Percentiles rank a stretch among this genome's conserved stretches.
Conservation (phyloP, 768 basidiomycete genomes). For the Lenzites betulinus region DNA sequence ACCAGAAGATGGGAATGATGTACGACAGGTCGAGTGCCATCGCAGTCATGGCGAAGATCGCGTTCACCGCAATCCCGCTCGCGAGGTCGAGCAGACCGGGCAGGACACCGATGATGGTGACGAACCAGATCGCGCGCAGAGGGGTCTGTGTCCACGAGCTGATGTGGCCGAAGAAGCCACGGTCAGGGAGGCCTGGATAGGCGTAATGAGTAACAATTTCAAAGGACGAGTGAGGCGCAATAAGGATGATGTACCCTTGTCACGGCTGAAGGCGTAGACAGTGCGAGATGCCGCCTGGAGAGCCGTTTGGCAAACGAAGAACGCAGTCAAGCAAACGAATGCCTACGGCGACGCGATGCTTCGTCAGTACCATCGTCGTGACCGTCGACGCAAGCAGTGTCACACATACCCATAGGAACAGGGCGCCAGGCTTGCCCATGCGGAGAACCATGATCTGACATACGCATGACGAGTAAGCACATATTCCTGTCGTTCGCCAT, state of each 20-base stretch:
- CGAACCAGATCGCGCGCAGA: slow-evolving; percentile 74
- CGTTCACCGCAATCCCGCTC: slow-evolving; percentile 72
- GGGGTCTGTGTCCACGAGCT: slow-evolving; percentile 69
- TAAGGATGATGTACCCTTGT: slow-evolving; percentile 53
- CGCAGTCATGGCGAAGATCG: slow-evolving; percentile 80
- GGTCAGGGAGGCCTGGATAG: slow-evolving; percentile 67
- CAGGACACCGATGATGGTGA: slow-evolving; percentile 64
- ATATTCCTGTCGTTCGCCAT: no score
- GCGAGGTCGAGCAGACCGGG: slow-evolving; percentile 78
- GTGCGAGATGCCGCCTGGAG: slow-evolving; percentile 83
- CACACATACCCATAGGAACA: slow-evolving; percentile 70
- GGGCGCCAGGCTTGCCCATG: slow-evolving; percentile 74
- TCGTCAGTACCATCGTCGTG: background rate
- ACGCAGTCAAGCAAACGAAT: slow-evolving; percentile 83
- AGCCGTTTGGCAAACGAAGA: slow-evolving; percentile 81
- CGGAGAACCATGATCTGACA: slow-evolving; percentile 69
- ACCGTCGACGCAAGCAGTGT: background rate
- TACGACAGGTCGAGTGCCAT: slow-evolving; percentile 80
- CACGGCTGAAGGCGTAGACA: slow-evolving; percentile 83
- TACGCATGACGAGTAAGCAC: background rate
- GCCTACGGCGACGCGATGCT: slow-evolving; percentile 46
- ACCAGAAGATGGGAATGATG: slow-evolving; percentile 77
- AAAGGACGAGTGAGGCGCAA: slow-evolving; percentile 1
- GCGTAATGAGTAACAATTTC: background rate
- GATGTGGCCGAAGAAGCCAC: slow-evolving; percentile 74